Base-by-base conservation (phyloP, 805 yeast species). In the Spathaspora boniae region DNA sequence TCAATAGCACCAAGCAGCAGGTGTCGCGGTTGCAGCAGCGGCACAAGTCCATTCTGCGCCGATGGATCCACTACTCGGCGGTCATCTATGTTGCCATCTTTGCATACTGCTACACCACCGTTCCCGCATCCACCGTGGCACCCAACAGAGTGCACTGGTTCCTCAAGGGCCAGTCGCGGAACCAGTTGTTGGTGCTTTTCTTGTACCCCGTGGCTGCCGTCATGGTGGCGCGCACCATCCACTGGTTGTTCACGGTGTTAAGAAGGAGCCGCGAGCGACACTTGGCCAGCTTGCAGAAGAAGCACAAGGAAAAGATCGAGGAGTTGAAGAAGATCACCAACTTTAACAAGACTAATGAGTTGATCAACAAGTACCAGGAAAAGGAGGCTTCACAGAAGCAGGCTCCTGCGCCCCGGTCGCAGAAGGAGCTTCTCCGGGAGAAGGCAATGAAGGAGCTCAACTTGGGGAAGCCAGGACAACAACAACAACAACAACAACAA, bases 281-380 rank as follows among this genome's bases (percentile, higher is more conserved):
- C 7, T 47, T 63, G 41, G 41, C 34, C 36, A 36, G 41, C 9
- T 55, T 79, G 34, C 58, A 62, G 37, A 64, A 62, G 16, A 55
- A 65, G 31, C 86, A 80, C 41, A 61, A 64, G 37, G 57, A 58
- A 17, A 78, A 79, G 51, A 69, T 84, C 32, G 83, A 80, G 16
- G 84, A 79, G 42, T 64, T 84, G 57, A 85, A 85, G 57, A 66
- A 72, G 38, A 70, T 76, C 50, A 84, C 95, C 11, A 82, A 85
- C 45, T 91, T 78, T 56, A 74, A 82, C 48, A 71, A 80, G 9
- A 85, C 96, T 1, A 80, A 78, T 56, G 78, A 82, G n/a, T 67
- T 89, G 30, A 61, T 89, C 29, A 74, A 72, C 34, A 70, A 88
- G 48, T 88, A 55, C 33, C 68, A 50, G 20, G 43, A 43, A 16